Conservation (phyloP, 2,329 filamentous ascomycete genomes). For the Pleochaeta shiraiana region DNA sequence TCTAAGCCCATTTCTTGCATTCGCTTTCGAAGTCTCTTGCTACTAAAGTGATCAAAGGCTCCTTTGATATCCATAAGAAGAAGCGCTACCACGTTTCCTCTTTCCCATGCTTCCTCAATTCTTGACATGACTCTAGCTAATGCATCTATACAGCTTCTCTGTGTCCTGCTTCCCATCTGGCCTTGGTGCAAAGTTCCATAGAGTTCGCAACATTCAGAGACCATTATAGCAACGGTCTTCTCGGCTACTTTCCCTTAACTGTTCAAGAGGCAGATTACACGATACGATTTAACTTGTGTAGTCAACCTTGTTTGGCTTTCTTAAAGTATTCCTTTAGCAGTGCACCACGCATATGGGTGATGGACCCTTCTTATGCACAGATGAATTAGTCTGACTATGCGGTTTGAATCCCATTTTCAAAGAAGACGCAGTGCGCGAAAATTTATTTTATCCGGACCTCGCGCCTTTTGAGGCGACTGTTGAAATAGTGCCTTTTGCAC, state of each 20-base stretch:
- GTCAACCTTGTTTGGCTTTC: background rate
- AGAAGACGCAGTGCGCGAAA: background rate
- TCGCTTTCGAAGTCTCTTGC: background rate
- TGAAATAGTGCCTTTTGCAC: background rate
- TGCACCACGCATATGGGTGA: background rate
- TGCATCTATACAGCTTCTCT: background rate
- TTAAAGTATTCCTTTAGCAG: background rate
- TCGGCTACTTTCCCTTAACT: background rate
- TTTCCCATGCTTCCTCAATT: background rate
- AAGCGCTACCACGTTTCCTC: background rate
- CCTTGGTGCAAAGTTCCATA: background rate
- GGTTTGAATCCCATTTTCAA: background rate
- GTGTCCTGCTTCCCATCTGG: background rate
- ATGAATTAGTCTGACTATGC: background rate
- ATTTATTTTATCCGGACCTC: background rate
- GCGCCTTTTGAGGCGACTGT: background rate
- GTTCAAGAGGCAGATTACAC: background rate
- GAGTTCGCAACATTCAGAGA: background rate
- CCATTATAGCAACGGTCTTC: background rate
- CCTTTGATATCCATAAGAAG: slow-evolving; percentile 1
- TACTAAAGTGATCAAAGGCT: background rate
- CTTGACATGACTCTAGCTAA: background rate
- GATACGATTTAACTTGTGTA: background rate
- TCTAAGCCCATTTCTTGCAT: background rate
- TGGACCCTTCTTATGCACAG: background rate